Evolutionary conservation across 192 early-diverging fungal genomes (phyloP).

Genomic region (Borealophlyctis nickersoniae): DNA sequence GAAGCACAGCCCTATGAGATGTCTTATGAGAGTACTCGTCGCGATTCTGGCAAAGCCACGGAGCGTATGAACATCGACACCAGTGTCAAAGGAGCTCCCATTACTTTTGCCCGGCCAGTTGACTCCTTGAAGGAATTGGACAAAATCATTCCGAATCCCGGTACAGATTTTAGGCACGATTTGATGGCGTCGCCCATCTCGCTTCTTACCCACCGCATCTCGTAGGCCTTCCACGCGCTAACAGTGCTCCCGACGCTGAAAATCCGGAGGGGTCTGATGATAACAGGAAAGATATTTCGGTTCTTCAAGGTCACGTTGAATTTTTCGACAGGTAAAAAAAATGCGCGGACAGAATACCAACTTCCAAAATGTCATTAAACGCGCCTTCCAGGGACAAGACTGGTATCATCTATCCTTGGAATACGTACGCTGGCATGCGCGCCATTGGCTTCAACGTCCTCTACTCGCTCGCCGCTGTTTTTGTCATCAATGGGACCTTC

Average conservation of each 20-base stretch:
- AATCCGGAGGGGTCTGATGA: conserved; percentile 20
- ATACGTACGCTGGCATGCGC: conserved; percentile 35
- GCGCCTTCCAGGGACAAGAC: conserved; percentile 14
- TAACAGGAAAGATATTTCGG: conserved; percentile 19
- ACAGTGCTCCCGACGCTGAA: conserved; percentile 10
- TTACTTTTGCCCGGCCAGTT: too few relatives aligned
- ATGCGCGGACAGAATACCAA: background rate
- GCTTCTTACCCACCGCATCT: too few relatives aligned
- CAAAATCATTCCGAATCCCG: too few relatives aligned
- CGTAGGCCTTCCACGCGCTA: conserved; percentile 15
- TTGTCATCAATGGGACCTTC: conserved; percentile 41
- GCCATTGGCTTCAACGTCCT: conserved; percentile 45
- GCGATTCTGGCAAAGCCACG: too few relatives aligned
- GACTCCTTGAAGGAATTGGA: too few relatives aligned
- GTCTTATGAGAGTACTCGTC: too few relatives aligned
- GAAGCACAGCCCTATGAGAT: too few relatives aligned
- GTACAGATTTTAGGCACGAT: too few relatives aligned
- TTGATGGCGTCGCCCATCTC: too few relatives aligned
- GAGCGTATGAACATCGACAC: too few relatives aligned
- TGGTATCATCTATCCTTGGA: conserved; percentile 31
- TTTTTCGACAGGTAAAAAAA: conserved; percentile 40
- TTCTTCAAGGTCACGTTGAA: conserved; percentile 51
- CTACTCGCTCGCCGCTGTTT: conserved; percentile 31
- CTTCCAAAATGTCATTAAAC: background rate
- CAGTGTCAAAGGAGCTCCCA: too few relatives aligned